Base-by-base conservation (phyloP, 2,329 filamentous ascomycete species). In the Cladosporium sp. region DNA sequence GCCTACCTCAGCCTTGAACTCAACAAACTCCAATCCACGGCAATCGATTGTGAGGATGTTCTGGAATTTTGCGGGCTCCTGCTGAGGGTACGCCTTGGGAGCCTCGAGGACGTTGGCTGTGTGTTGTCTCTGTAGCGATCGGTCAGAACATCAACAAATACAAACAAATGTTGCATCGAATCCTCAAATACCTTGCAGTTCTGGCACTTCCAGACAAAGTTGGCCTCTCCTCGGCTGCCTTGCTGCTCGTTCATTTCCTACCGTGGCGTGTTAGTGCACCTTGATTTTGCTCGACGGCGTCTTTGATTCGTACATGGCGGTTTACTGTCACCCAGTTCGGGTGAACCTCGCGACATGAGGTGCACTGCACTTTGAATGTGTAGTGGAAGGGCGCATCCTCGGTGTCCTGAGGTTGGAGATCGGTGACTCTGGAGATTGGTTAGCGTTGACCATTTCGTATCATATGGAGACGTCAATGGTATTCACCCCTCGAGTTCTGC, bases 161-260 rank as follows among this genome's bases (percentile, higher is more conserved):
- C 19, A 1, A n/a, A 18, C 11, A 1, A 11, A 28, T 18, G n/a
- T 31, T 4, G 9, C 7, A 16, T 43, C 13, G n/a, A n/a, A 19
- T 11, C 8, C 6, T 5, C 9, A 68, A 73, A 31, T 61, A 93
- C 90, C 82, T 93, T 95, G 84, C 93, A 98, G 68, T 93, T 92
- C 73, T 95, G 95, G 80, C 93, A 98, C 70, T 84, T 91, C 92
- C 93, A 98, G n/a, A 98, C 93, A 71, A 98, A 98, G 72, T 97
- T 97, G 56, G 93, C 93, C 71, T 97, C 91, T 59, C 93, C 93
- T 65, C 89, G 82, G 70, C 91, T 96, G 34, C 91, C 91, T 58
- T 89, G 93, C 70, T 96, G 84, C 59, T 96, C 90, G 67, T 95
- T 91, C 65, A 77, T 80, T 68, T 97, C 92, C 89, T 95, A 57